Evolutionary conservation across 768 basidiomycete genomes (phyloP), one percentile per base, ranked within the genome.

Genomic region (Russula abietina): DNA sequence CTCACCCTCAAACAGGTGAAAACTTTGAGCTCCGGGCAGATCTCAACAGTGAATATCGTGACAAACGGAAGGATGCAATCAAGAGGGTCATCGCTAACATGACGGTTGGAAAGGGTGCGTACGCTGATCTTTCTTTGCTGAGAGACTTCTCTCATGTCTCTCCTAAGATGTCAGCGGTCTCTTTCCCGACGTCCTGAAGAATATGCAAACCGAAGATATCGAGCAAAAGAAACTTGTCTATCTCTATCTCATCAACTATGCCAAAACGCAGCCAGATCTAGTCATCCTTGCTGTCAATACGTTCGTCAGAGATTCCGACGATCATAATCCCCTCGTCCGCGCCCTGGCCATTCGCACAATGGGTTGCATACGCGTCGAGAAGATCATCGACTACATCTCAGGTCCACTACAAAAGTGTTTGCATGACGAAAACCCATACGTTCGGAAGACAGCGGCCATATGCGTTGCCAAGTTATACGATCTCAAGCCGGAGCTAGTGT

Each of bases 201-300:
- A 98, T 76, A 97, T 94, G 95, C 96, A 98, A 77, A 98, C 97
- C 28, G 96, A 99, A 56, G 96, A 98, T 74, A 83, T 99, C 58
- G 97, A 99, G 75, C 97, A 98, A 78, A 99, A 98, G 85, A 98
- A 99, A 76, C 89, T 99, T 38, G 97, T 98, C n/a, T 98, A 97
- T 71, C 83, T 97, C 26, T 98, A 98, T 75, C 86, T 99, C 62
- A 98, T 98, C 91, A 99, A 99, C 79, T 99, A 98, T 68, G 96
- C 96, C 38, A 97, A 97, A 73, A 95, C 96, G 0, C 97, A 99
- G 71, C 97, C 97, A 0, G 97, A 99, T 72, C 90, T 98, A 65
- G 95, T 98, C 75, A 98, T 99, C 71, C 82, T 99, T 51, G 97
- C 97, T 32, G 97, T 99, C 64, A 99, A 98, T 72, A 99, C 96